Conservation (phyloP, 176 grass and related monocot genomes). For the Alopecurus myosuroides region DNA sequence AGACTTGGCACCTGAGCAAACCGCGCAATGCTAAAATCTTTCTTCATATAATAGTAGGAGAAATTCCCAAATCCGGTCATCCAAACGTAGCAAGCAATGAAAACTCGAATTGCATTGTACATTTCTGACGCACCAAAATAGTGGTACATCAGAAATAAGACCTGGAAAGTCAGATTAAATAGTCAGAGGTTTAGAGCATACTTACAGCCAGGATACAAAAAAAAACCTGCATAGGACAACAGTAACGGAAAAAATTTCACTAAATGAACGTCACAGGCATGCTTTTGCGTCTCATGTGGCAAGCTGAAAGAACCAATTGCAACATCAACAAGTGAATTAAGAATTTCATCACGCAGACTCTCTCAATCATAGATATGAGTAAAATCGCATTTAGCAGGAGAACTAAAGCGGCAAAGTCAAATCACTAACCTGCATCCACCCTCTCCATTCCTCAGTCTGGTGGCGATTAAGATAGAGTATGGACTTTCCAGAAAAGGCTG, state of each 20-base stretch:
- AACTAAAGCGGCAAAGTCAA: slow-evolving; percentile 7
- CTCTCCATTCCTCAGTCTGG: slow-evolving; percentile 88
- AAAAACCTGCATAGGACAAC: background rate
- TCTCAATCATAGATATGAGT: background rate
- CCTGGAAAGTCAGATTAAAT: slow-evolving; percentile 37
- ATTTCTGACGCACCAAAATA: slow-evolving; percentile 69
- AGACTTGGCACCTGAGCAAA: slow-evolving; percentile 59
- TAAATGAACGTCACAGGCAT: slow-evolving; percentile 2
- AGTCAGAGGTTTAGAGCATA: slow-evolving; percentile 15
- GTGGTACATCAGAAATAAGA: slow-evolving; percentile 85
- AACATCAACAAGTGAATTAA: background rate
- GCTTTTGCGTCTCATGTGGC: background rate
- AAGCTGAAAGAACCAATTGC: background rate
- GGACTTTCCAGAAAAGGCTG: slow-evolving; percentile 65
- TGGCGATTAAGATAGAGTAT: slow-evolving; percentile 74
- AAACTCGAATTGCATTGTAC: slow-evolving; percentile 82
- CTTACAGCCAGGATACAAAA: background rate
- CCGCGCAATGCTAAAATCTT: slow-evolving; percentile 72
- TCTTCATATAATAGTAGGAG: slow-evolving; percentile 76
- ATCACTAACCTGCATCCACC: slow-evolving; percentile 78
- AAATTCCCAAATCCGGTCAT: slow-evolving; percentile 92
- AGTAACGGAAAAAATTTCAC: background rate
- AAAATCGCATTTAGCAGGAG: background rate
- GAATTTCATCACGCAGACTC: background rate
- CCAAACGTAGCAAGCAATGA: slow-evolving; percentile 85